Percentiles rank a stretch among this genome's conserved stretches.
Conservation (phyloP, 1,284 basidiomycete species). For the Farysia itapuensis region DNA sequence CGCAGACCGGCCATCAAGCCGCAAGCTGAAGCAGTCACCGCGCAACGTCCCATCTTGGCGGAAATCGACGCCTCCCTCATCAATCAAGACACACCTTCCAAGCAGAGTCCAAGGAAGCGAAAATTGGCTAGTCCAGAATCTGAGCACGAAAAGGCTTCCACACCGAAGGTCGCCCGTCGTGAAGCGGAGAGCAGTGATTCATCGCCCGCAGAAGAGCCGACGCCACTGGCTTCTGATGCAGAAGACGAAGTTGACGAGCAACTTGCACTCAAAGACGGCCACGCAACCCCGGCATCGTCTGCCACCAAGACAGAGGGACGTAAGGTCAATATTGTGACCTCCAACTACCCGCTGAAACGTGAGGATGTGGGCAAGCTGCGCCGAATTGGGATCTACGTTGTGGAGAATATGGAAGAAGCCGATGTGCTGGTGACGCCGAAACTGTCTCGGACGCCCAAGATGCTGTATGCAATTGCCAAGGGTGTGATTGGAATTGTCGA, state of each 20-base stretch:
- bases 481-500: constrained; percentile 14
- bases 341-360: constrained; percentile 24
- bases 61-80: neutral
- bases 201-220: neutral
- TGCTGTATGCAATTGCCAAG: constrained; percentile 30
- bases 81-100: neutral
- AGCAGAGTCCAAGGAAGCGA: no score
- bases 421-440: constrained; percentile 26
- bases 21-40: neutral
- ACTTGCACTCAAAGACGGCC: no score
- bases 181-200: neutral
- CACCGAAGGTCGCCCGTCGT: neutral
- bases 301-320: neutral
- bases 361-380: constrained; percentile 16
- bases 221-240: neutral
- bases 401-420: constrained; percentile 27
- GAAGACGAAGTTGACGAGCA: neutral
- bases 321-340: neutral
- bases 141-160: no score
- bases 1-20: neutral
- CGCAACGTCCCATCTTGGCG: neutral
- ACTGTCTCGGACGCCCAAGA: constrained; percentile 31
- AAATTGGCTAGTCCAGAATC: no score
- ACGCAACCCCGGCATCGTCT: neutral
- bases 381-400: constrained; percentile 12